Conservation (phyloP, 129 eudicot genomes). For the Pittosporum tobira region DNA sequence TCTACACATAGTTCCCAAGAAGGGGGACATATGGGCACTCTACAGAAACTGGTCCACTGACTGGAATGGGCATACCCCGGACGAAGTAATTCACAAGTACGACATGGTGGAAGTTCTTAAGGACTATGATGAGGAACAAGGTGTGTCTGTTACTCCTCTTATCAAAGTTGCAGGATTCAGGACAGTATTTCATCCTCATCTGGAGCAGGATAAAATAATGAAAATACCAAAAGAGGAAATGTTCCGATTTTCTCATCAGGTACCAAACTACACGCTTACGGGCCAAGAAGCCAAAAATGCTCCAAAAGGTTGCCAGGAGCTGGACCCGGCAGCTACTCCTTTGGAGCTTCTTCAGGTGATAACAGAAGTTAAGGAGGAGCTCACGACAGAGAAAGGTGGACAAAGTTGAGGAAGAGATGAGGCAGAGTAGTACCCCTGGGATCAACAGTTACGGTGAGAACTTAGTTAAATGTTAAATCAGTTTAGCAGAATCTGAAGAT, state of each 20-base stretch:
- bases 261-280: conserved; percentile 55
- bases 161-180: conserved; percentile 57
- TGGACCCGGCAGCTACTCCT: conserved; percentile 95
- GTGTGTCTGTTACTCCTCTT: conserved; percentile 59
- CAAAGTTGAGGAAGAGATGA: neutral
- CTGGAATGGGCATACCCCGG: conserved; percentile 67
- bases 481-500: conserved; percentile 20
- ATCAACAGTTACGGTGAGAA: conserved; percentile 1
- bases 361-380: conserved; percentile 14
- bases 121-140: conserved; percentile 64
- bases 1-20: conserved; percentile 43
- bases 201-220: conserved; percentile 29
- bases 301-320: conserved; percentile 73
- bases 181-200: conserved; percentile 58
- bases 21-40: conserved; percentile 92
- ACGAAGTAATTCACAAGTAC: conserved; percentile 65
- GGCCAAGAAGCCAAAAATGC: conserved; percentile 63
- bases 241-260: conserved; percentile 85
- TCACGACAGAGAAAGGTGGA: conserved; percentile 9
- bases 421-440: neutral
- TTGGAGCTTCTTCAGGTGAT: conserved; percentile 60
- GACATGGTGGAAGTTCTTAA: conserved; percentile 84
- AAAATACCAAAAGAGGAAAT: conserved; percentile 66
- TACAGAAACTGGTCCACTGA: conserved; percentile 72
- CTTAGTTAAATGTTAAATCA: conserved; percentile 21